phyloP scores from a whole-genome alignment of 1,284 basidiomycete genomes.

The Hortiboletus rubellus region DNA sequence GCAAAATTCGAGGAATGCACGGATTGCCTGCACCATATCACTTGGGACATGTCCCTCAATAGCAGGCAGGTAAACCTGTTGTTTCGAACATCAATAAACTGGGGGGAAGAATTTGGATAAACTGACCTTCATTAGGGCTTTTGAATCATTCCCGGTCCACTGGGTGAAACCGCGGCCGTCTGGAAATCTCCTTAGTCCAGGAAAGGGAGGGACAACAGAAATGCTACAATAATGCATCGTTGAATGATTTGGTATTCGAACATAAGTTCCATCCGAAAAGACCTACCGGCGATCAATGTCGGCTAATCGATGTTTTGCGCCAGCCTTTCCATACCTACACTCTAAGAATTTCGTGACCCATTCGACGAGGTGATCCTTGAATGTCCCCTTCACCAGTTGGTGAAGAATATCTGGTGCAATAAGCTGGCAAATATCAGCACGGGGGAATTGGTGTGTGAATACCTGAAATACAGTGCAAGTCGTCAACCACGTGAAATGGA shows the following conservation, averaged over 20 bases:
- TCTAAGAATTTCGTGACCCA: background rate
- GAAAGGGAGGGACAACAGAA: conserved; percentile 1
- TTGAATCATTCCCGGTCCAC: conserved; percentile 16
- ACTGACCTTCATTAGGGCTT: conserved; percentile 14
- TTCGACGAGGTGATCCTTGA: background rate
- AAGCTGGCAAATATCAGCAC: background rate
- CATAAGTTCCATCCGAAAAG: no score
- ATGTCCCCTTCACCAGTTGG: background rate
- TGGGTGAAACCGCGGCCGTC: conserved; percentile 7
- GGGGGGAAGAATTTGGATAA: no score
- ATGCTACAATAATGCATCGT: background rate
- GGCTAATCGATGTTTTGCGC: background rate
- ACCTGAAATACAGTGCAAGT: background rate
- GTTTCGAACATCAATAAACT: no score
- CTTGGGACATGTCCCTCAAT: conserved; percentile 6
- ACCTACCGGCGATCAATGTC: background rate
- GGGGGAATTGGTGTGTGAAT: background rate
- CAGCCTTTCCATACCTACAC: background rate
- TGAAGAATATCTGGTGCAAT: background rate
- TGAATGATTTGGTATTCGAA: no score
- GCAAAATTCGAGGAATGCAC: background rate
- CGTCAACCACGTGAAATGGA: background rate
- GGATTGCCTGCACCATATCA: background rate
- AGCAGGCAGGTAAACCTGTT: conserved; percentile 7
- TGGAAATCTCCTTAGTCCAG: conserved; percentile 2